Base-by-base conservation (phyloP, 2,329 filamentous ascomycete genomes). In the Alternaria arbusti region DNA sequence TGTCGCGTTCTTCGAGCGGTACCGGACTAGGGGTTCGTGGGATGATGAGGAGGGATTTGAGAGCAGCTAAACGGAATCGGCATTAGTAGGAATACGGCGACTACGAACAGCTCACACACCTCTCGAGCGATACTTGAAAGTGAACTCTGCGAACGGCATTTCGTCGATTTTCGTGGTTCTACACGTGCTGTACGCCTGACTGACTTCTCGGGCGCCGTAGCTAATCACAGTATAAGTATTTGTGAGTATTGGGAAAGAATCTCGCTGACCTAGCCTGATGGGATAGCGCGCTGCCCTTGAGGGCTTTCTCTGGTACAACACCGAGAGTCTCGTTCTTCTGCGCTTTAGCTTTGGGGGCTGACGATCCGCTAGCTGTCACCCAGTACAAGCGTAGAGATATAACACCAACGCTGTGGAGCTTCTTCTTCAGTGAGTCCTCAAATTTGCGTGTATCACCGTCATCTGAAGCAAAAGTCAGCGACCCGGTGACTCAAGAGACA, bases 21-120 rank as follows among this genome's bases (percentile, higher is more conserved):
- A 68, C 46, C 1, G 76, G 78, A 11, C 64, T 73, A 1, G 74
- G 75, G 1, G 59, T 71, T 11, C 74, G 70, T 4, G 70, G 73
- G 15, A 82, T 72, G 32, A 82, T 64, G 5, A 73, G 45, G 3
- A 81, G 70, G 1, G 72, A 66, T 59, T 80, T 71, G 1, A 82
- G 68, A 1, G 70, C 70, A 43, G 59, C 72, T 74, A 17, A 22
- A 36, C 15, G 25, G 2, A 1, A 6, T 23, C 52, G 36, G 7
- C 9, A 25, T n/a, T 13, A 8, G n/a, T n/a, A 23, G 2, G 0
- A 8, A 22, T 20, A 3, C 4, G 13, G 5, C 9, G 20, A 11
- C 1, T 15, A 13, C 25, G 15, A 32, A 15, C 8, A 2, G 5
- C 6, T 13, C 4, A 61, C 47, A 1, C 17, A 73, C 71, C 60